Evolutionary conservation across 345 rosid genomes (phyloP).

Genomic region (Sonneratia alba): DNA sequence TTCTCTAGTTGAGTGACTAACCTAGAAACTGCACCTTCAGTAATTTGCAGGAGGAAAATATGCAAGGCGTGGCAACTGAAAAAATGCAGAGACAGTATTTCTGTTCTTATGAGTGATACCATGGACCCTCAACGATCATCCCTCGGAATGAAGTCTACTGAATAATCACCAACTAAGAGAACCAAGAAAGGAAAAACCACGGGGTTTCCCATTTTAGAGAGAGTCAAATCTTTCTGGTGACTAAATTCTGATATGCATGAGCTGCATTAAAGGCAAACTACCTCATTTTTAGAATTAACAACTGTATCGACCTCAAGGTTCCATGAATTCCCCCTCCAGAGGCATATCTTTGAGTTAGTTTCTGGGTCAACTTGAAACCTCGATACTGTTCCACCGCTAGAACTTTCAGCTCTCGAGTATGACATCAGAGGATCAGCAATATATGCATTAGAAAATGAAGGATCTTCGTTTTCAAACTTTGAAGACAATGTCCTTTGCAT

Average conservation of each 20-base stretch:
- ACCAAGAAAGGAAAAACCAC: not conserved
- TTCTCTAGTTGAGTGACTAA: not conserved
- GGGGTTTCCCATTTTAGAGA: not conserved
- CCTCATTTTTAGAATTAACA: conserved; percentile 96
- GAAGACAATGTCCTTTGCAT: conserved; percentile 55
- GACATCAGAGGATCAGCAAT: conserved; percentile 77
- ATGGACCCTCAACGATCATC: not conserved
- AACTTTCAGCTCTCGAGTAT: conserved; percentile 41
- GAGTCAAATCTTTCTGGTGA: not conserved
- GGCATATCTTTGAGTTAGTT: conserved; percentile 69
- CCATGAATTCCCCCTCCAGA: conserved; percentile 99
- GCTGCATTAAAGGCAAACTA: conserved; percentile 3
- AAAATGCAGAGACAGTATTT: not conserved
- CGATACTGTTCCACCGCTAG: conserved; percentile 52
- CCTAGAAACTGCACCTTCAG: not conserved
- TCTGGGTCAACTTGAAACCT: conserved; percentile 87
- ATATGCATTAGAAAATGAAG: conserved; percentile 48
- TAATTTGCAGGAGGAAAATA: not conserved
- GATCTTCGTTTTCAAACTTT: conserved; percentile 53
- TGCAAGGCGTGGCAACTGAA: not conserved
- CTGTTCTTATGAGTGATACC: not conserved
- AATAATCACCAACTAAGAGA: not conserved
- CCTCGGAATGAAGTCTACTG: not conserved
- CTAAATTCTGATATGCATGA: not conserved
- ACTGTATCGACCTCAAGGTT: conserved; percentile 99